These are phyloP conservation scores for Phylloboletellus chloephorus DNA, from an alignment of 1,284 basidiomycete species.

Conservation along the genomic window DNA sequence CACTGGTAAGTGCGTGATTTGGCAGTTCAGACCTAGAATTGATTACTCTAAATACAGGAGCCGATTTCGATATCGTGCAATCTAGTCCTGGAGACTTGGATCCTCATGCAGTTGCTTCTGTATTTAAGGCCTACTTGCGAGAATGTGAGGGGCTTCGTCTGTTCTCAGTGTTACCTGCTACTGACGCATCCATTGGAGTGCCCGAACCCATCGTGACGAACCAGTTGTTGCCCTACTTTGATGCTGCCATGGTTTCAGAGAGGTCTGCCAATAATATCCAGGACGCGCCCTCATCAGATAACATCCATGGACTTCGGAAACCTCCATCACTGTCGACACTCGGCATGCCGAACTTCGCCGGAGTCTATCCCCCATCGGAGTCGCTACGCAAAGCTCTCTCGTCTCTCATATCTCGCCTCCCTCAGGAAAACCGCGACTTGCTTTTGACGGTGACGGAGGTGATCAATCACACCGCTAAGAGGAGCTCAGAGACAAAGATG, in stretches of 20 bases:
- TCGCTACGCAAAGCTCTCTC: slow-evolving; percentile 48
- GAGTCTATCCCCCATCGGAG: slow-evolving; percentile 54
- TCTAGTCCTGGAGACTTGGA: slow-evolving; percentile 80
- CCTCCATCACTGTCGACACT: slow-evolving; percentile 73
- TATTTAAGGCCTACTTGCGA: slow-evolving; percentile 76
- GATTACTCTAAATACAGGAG: slow-evolving; percentile 45
- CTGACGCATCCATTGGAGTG: slow-evolving; percentile 44
- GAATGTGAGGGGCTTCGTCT: slow-evolving; percentile 51
- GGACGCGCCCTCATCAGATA: slow-evolving; percentile 36
- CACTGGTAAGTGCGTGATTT: slow-evolving; percentile 46
- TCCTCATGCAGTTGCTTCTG: slow-evolving; percentile 86
- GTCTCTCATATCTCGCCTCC: slow-evolving; percentile 59
- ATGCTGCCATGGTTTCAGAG: slow-evolving; percentile 63
- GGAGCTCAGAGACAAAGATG: slow-evolving; percentile 73
- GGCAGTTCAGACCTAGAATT: slow-evolving; percentile 1
- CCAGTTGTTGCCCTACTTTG: slow-evolving; percentile 65
- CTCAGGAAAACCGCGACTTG: slow-evolving; percentile 67
- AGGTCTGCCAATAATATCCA: slow-evolving; percentile 33
- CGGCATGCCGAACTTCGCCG: slow-evolving; percentile 59
- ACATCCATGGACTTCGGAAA: slow-evolving; percentile 50
- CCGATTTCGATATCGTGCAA: slow-evolving; percentile 74
- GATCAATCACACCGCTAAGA: slow-evolving; percentile 60
- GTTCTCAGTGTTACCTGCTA: neutral
- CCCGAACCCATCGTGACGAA: slow-evolving; percentile 78
- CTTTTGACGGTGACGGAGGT: slow-evolving; percentile 68